Percentiles rank a stretch among this genome's conserved stretches.
Conservation (phyloP, 2,329 filamentous ascomycete genomes). For the Pseudocercospora pini-densiflorae region DNA sequence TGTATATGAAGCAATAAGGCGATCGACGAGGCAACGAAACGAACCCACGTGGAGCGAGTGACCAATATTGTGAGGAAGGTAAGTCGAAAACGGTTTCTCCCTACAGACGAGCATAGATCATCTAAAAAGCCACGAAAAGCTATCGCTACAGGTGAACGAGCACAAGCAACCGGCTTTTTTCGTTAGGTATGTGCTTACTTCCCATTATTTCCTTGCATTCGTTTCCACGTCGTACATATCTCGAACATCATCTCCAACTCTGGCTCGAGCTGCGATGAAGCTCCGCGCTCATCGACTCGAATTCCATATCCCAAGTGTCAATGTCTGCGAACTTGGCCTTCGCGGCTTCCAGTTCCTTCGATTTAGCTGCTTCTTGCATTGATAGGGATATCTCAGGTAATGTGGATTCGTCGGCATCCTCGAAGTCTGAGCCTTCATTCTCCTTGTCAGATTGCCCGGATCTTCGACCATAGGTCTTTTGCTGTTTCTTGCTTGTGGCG, state of each 20-base stretch:
- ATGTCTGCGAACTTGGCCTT: slow-evolving; percentile 56
- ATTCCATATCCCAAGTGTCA: slow-evolving; percentile 56
- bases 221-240: not conserved
- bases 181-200: not conserved
- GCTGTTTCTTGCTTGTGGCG: slow-evolving; percentile 18
- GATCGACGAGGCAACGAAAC: not conserved
- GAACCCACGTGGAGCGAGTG: not conserved
- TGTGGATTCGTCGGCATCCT: slow-evolving; percentile 33
- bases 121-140: not conserved
- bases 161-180: not conserved
- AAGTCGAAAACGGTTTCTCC: not conserved
- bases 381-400: slow-evolving; percentile 27
- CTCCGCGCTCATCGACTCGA: slow-evolving; percentile 55
- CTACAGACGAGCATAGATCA: not conserved
- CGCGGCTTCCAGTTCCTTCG: slow-evolving; percentile 47
- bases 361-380: slow-evolving; percentile 40
- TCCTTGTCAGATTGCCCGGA: slow-evolving; percentile 50
- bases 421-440: slow-evolving; percentile 41
- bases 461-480: slow-evolving; percentile 36
- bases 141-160: not conserved
- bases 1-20: not conserved
- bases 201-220: not conserved
- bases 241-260: slow-evolving; percentile 32
- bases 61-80: not conserved
- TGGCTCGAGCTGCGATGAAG: slow-evolving; percentile 41